A percentile compares a stretch with the other conserved stretches of the same genome.
Evolutionary conservation across 495 filamentous ascomycete species (phyloP).

Genomic region (Lophiotrema nucula): DNA sequence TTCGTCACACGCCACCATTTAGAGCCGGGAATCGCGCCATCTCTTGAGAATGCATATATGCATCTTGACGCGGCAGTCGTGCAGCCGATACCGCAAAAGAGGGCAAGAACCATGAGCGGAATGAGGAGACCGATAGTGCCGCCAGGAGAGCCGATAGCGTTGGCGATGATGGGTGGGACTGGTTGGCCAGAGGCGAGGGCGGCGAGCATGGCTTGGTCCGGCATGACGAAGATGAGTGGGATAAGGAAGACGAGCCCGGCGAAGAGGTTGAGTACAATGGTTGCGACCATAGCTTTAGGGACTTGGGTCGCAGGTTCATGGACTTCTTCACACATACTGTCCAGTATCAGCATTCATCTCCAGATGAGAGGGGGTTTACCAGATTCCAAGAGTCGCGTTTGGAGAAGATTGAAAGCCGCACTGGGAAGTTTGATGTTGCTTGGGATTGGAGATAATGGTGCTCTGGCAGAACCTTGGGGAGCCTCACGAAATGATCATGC

Average conservation of each 20-base stretch:
- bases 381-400: background rate
- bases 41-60: constrained; percentile 61
- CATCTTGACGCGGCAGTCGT: constrained; percentile 59
- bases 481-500: constrained; percentile 53
- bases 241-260: constrained; percentile 61
- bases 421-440: too few species aligned
- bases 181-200: constrained; percentile 56
- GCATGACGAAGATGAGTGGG: constrained; percentile 61
- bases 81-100: constrained; percentile 60
- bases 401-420: too few species aligned
- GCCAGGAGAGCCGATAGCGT: constrained; percentile 53
- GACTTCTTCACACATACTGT: constrained; percentile 47
- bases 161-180: constrained; percentile 55
- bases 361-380: background rate
- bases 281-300: constrained; percentile 59
- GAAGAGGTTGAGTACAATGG: constrained; percentile 56
- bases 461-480: constrained; percentile 14
- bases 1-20: constrained; percentile 61
- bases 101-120: constrained; percentile 65
- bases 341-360: constrained; percentile 4
- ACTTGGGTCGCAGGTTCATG: constrained; percentile 57
- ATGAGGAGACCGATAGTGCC: constrained; percentile 72
- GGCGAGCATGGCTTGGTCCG: constrained; percentile 50
- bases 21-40: constrained; percentile 68
- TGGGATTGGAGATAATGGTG: too few species aligned